Percentiles rank a stretch among this genome's conserved stretches.
Conservation (phyloP, 2,329 filamentous ascomycete species). For the Hawksworthiomyces lignivorus region DNA sequence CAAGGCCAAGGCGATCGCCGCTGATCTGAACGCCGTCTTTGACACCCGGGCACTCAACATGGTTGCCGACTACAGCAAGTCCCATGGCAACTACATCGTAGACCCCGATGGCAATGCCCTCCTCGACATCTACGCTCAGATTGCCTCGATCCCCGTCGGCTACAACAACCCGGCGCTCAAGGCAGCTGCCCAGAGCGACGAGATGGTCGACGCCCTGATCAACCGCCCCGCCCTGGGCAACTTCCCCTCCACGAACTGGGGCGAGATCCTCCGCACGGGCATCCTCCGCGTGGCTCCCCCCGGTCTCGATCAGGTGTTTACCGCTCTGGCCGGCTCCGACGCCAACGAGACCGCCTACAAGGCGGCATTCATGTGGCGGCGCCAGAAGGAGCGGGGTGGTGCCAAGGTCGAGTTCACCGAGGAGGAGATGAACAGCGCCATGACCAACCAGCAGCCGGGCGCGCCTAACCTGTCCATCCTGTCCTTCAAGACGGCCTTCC, state of each 20-base stretch:
- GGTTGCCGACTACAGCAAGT: conserved; percentile 67
- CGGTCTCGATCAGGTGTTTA: conserved; percentile 83
- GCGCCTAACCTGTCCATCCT: conserved; percentile 73
- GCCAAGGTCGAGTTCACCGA: conserved; percentile 68
- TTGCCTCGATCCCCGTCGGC: conserved; percentile 84
- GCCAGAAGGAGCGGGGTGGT: conserved; percentile 73
- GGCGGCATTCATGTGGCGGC: conserved; percentile 88
- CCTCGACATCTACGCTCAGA: conserved; percentile 81
- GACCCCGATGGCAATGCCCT: conserved; percentile 65
- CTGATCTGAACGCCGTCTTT: conserved; percentile 69
- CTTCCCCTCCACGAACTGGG: conserved; percentile 84
- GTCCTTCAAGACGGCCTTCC: conserved; percentile 82
- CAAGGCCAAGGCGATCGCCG: conserved; percentile 59
- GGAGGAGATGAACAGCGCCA: conserved; percentile 65
- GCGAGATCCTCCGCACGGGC: conserved; percentile 67
- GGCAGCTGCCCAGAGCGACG: conserved; percentile 61
- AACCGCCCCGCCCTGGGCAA: conserved; percentile 86
- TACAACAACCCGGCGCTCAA: conserved; percentile 82
- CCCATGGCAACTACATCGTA: conserved; percentile 71
- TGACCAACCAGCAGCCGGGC: conserved; percentile 74
- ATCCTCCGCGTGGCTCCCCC: conserved; percentile 76
- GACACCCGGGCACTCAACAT: conserved; percentile 82
- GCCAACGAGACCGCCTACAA: conserved; percentile 95
- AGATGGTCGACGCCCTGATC: conserved; percentile 75
- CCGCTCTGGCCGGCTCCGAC: conserved; percentile 79